A percentile compares a stretch with the other conserved stretches of the same genome.
Conservation (phyloP, 1,284 basidiomycete genomes). For the Ceratobasidium sp. region DNA sequence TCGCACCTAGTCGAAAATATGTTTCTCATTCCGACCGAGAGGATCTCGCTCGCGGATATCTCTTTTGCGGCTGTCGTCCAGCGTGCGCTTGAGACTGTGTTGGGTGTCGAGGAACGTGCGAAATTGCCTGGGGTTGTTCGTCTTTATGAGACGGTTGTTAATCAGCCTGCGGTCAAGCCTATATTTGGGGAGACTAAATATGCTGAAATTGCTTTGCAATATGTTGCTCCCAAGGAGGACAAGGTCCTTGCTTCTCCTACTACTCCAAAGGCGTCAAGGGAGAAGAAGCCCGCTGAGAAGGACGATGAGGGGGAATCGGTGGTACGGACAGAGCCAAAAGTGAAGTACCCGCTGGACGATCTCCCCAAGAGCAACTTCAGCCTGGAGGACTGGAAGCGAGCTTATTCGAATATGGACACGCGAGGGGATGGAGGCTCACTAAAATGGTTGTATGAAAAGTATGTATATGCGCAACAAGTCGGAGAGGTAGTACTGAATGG, state of each 20-base stretch:
- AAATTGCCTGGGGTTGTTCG: constrained; percentile 85
- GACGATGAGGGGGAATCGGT: constrained; percentile 76
- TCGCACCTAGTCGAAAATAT: constrained; percentile 82
- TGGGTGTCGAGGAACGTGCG: constrained; percentile 76
- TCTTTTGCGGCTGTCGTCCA: constrained; percentile 72
- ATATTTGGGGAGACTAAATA: constrained; percentile 75
- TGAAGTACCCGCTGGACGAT: constrained; percentile 94
- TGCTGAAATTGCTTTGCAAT: constrained; percentile 79
- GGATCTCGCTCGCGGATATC: constrained; percentile 94
- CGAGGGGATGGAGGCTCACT: constrained; percentile 78
- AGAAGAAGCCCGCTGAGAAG: constrained; percentile 68
- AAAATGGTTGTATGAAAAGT: constrained; percentile 95
- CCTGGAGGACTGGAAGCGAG: constrained; percentile 98
- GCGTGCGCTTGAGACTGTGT: constrained; percentile 63
- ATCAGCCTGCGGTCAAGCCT: constrained; percentile 81
- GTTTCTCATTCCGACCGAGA: constrained; percentile 88
- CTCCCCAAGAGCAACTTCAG: constrained; percentile 95
- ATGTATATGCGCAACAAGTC: constrained; percentile 53
- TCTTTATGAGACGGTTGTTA: constrained; percentile 84
- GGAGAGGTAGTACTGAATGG: constrained; percentile 20
- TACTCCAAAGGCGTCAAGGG: constrained; percentile 70
- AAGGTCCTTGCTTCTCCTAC: constrained; percentile 63
- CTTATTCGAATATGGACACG: constrained; percentile 98
- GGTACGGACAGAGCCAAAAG: constrained; percentile 76
- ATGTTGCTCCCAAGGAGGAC: constrained; percentile 72